Evolutionary conservation across 1,284 basidiomycete genomes (phyloP), one percentile per base, ranked within the genome.

Genomic region (Exobasidium cylindrosporum): DNA sequence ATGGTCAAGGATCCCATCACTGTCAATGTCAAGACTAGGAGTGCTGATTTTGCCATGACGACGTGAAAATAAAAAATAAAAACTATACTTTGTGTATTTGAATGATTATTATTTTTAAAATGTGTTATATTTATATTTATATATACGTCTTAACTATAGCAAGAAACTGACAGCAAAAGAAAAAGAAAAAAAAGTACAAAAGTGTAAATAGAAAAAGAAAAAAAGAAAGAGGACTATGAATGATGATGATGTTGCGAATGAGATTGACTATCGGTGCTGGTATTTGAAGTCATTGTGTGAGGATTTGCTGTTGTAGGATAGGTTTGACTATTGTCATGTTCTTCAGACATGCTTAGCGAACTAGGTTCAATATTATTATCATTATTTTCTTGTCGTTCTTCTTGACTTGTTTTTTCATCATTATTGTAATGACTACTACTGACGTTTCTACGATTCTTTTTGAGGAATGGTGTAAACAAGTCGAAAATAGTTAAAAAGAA

Each of bases 401-500:
- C 43, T 4, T 45, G 23, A 3, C 3, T 45, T 4, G n/a, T 31
- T 3, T 17, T 10, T 3, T 56, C 54, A 43, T 3, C 3, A 47
- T 10, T 21, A 24, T 54, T 56, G 4, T 57, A 7, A 21, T 44
- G 40, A 40, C 10, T 7, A n/a, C n/a, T n/a, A 23, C 35, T 14
- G 4, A 57, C 40, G 43, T 52, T 21, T 1, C 14, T n/a, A 3
- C 63, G 65, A 32, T 54, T 54, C 47, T 45, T 54, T 6, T 53
- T 35, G 13, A 76, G 21, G 31, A 76, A 68, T 14, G 74, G 67
- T 26, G 67, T 64, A 29, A 73, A 21, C 1, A 73, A 57, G 58
- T 76, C 76, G 60, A 64, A 69, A 4, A 76, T 52, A 10, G 75
- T 72, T 32, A 74, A 40, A 14, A 74, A 58, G 60, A 79, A 73